Evolutionary conservation across 306 rosid genomes (phyloP), one percentile per base, ranked within the genome.

Genomic region (Sindora glabra): DNA sequence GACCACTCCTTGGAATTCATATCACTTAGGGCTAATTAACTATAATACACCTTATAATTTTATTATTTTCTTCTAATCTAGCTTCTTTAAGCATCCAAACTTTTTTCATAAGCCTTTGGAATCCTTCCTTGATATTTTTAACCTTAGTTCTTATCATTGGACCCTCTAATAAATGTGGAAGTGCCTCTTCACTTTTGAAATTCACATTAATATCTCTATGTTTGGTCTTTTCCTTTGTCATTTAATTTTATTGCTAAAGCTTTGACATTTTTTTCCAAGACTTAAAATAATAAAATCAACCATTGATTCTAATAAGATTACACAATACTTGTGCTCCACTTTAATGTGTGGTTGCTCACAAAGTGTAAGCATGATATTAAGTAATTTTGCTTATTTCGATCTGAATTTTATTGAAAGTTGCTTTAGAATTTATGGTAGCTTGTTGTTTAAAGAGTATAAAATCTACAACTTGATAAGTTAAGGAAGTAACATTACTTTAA

Each of bases 221-320:
- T 13, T 2, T 30, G 16, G 24, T 32, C 32, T 1, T 76, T 57
- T 2, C 71, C 79, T 3, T 50, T 48, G 1, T 33, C 79, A 10
- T n/a, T n/a, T n/a, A 74, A 78, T 45, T 78, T 82, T 6, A 83
- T 81, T 8, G 90, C 78, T 10, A 78, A 36, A 27, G 67, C 66
- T 8, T 39, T 36, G 48, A 74, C 67, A 8, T 76, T 37, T 32
- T 48, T 74, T 10, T 90, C 90, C 2, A 80, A 74, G n/a, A 67
- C 29, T 68, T 5, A 79, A 77, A 21, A 69, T 69, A 62, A 74
- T 59, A 41, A 78, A 86, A 22, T 73, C 84, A 3, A 83, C 21
- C 80, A 83, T 69, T 1, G 88, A n/a, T 59, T 16, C 47, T 12
- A 68, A 59, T 13, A 60, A 58, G 37, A 51, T 68, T 0, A 61